Percentiles rank a stretch among this genome's conserved stretches.
These are phyloP conservation scores for Papilionanthe hybrid DNA, from an alignment of 116 monocot genomes.

Conservation along the genomic window DNA sequence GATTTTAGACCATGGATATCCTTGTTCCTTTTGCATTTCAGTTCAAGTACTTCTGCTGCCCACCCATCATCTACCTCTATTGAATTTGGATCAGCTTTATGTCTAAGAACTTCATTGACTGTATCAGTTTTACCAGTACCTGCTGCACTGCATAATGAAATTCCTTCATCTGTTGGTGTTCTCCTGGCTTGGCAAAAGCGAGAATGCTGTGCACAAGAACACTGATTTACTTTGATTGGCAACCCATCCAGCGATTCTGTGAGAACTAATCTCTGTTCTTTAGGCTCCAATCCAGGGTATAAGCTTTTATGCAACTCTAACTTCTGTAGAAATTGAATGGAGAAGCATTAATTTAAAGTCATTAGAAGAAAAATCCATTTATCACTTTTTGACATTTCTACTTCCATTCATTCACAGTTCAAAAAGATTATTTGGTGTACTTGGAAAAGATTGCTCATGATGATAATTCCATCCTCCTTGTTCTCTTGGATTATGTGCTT, in stretches of 20 bases:
- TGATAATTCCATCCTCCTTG: slow-evolving; percentile 32
- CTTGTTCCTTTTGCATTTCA: too few relatives aligned
- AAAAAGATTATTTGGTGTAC: slow-evolving; percentile 16
- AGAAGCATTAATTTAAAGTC: slow-evolving; percentile 24
- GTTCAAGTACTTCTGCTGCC: too few relatives aligned
- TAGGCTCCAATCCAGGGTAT: slow-evolving; percentile 11
- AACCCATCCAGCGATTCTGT: slow-evolving; percentile 20
- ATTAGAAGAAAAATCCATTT: slow-evolving; percentile 7
- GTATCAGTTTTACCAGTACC: too few relatives aligned
- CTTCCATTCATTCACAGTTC: neutral
- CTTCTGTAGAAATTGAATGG: slow-evolving; percentile 46
- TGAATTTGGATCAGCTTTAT: too few relatives aligned
- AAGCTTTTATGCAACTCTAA: slow-evolving; percentile 30
- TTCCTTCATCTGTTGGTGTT: too few relatives aligned
- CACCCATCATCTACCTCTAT: too few relatives aligned
- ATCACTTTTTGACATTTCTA: neutral
- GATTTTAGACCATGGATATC: too few relatives aligned
- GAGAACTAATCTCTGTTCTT: slow-evolving; percentile 13
- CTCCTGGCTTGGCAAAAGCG: too few relatives aligned
- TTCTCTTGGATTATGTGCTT: slow-evolving; percentile 44
- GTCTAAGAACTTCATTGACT: too few relatives aligned
- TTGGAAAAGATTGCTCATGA: slow-evolving; percentile 60
- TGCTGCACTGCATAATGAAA: too few relatives aligned
- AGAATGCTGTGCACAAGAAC: neutral
- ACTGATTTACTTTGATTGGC: slow-evolving; percentile 6